These are phyloP conservation scores for Podila clonocystis DNA, from an alignment of 192 early-diverging fungal species.

Conservation along the genomic window DNA sequence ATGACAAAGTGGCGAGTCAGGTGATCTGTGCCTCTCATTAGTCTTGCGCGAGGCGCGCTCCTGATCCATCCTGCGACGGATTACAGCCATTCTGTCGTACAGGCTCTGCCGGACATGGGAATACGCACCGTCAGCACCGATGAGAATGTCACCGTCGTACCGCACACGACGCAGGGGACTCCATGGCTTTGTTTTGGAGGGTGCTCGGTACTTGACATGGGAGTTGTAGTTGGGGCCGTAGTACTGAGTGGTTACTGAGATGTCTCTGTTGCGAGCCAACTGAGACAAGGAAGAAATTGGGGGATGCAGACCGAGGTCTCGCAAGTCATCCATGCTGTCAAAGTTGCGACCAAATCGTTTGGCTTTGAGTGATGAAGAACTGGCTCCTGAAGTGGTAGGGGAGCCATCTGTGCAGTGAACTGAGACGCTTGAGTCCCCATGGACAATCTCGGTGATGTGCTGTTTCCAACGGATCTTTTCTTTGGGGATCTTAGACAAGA, in stretches of 20 bases:
- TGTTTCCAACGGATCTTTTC: background rate
- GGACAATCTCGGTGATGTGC: background rate
- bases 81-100: background rate
- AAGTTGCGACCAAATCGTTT: background rate
- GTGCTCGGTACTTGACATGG: background rate
- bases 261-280: background rate
- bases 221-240: background rate
- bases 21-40: background rate
- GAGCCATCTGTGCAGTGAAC: background rate
- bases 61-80: background rate
- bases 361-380: background rate
- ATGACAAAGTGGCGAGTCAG: background rate
- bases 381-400: background rate
- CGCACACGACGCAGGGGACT: background rate
- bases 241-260: background rate
- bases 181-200: background rate
- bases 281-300: background rate
- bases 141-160: background rate
- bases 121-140: conserved; percentile 2
- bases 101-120: background rate
- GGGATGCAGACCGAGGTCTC: background rate
- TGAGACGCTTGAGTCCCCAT: background rate
- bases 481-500: background rate
- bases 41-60: too few species aligned
- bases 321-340: background rate